Percentiles rank a stretch among this genome's conserved stretches.
Evolutionary conservation across 108 stramenopile genomes (phyloP).

Genomic region (Skeletonema grethae): DNA sequence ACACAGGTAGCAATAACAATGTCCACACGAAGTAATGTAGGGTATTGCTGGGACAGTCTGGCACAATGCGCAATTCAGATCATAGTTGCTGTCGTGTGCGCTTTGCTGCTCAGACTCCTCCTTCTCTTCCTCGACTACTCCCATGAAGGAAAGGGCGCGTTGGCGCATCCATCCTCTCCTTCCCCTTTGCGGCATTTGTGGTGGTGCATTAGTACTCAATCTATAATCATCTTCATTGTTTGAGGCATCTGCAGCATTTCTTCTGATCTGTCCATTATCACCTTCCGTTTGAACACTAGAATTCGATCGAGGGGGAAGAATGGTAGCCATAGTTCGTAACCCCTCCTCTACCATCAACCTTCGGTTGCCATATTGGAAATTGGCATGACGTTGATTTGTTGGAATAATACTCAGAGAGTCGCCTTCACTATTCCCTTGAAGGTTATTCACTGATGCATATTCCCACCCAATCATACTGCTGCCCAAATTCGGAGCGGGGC

Average conservation of each 20-base stretch:
- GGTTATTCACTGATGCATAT: slow-evolving; percentile 21
- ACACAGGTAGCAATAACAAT: slow-evolving; percentile 49
- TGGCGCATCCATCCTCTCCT: slow-evolving; percentile 30
- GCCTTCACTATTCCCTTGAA: slow-evolving; percentile 2
- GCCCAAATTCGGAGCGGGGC: slow-evolving; percentile 34
- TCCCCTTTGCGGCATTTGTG: neutral
- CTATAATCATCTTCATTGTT: neutral
- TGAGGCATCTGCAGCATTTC: neutral
- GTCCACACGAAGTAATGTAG: slow-evolving; percentile 48
- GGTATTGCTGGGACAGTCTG: slow-evolving; percentile 38
- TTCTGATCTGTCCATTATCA: neutral
- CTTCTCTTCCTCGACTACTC: slow-evolving; percentile 40
- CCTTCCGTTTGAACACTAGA: neutral
- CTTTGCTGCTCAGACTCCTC: slow-evolving; percentile 1
- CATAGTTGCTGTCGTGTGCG: neutral
- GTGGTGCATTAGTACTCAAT: neutral
- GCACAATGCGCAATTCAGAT: slow-evolving; percentile 36
- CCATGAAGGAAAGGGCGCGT: slow-evolving; percentile 43
- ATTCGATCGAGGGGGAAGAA: slow-evolving; percentile 31
- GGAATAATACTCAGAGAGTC: neutral
- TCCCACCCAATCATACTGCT: slow-evolving; percentile 47
- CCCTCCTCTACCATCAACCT: slow-evolving; percentile 48
- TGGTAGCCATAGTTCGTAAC: slow-evolving; percentile 28
- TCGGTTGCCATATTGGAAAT: slow-evolving; percentile 52
- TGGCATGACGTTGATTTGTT: slow-evolving; percentile 43